A percentile compares a stretch with the other conserved stretches of the same genome.
Evolutionary conservation across 2,329 filamentous ascomycete species (phyloP).

Genomic region (Diplodia corticola): DNA sequence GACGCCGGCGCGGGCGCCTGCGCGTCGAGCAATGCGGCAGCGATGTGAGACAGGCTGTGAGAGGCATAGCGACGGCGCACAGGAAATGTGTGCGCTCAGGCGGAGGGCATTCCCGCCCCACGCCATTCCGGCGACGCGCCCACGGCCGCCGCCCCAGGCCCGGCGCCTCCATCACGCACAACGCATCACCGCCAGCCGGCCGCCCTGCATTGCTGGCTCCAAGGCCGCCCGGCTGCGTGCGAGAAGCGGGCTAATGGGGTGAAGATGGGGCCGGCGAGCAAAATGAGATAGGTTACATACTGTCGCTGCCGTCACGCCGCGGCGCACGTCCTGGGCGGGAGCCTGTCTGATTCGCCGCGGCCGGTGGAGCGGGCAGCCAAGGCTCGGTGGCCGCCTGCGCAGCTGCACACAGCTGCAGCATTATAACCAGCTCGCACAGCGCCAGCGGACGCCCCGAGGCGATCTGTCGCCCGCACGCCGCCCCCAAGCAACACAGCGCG

Average conservation of each 20-base stretch:
- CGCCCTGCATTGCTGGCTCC: slow-evolving; percentile 7
- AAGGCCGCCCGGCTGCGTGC: not conserved
- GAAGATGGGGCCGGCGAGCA: slow-evolving; percentile 13
- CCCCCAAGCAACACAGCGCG: slow-evolving; percentile 15
- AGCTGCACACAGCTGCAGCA: slow-evolving; percentile 17
- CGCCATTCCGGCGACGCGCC: not conserved
- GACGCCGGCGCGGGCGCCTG: slow-evolving; percentile 36
- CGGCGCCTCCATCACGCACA: slow-evolving; percentile 6
- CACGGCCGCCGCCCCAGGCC: not conserved
- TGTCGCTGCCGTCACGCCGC: slow-evolving; percentile 14
- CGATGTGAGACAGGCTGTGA: slow-evolving; percentile 36
- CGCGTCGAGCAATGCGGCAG: slow-evolving; percentile 39
- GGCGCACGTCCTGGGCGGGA: slow-evolving; percentile 2
- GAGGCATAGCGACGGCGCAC: slow-evolving; percentile 39
- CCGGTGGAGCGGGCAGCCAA: slow-evolving; percentile 17
- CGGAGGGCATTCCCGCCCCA: not conserved
- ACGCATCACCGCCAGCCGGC: not conserved
- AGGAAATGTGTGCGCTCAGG: slow-evolving; percentile 24
- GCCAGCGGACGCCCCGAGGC: slow-evolving; percentile 11
- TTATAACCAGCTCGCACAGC: slow-evolving; percentile 19
- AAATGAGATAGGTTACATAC: slow-evolving; percentile 22
- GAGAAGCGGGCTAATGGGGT: not conserved
- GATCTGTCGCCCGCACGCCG: slow-evolving; percentile 17
- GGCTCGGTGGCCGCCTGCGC: slow-evolving; percentile 9
- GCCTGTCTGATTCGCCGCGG: slow-evolving; percentile 12